These are phyloP conservation scores for Hymenoscyphus linearis DNA, from an alignment of 2,329 filamentous ascomycete species.

Conservation along the genomic window DNA sequence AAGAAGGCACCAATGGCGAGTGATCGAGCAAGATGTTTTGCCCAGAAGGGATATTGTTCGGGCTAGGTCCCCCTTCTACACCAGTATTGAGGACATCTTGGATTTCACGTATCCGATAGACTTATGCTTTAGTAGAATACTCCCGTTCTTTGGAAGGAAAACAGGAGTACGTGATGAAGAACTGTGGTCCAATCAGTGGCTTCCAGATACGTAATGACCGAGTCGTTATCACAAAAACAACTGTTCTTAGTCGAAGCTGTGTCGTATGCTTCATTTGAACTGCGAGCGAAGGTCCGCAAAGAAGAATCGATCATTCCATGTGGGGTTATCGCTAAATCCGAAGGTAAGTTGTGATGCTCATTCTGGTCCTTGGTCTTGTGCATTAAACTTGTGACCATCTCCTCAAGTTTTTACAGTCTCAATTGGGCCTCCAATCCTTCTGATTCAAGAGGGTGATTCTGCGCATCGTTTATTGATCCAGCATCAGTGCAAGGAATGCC, in stretches of 20 bases:
- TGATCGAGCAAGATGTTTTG: slow-evolving; percentile 7
- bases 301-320: neutral
- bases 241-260: neutral
- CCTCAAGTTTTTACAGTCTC: slow-evolving; percentile 12
- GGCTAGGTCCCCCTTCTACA: neutral
- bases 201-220: slow-evolving; percentile 45
- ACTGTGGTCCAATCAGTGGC: slow-evolving; percentile 55
- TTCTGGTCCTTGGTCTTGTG: neutral
- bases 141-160: slow-evolving; percentile 19
- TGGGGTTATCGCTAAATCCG: neutral
- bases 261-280: neutral
- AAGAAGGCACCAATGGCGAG: slow-evolving; percentile 15
- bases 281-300: neutral
- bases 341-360: neutral
- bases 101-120: slow-evolving; percentile 47
- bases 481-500: slow-evolving; percentile 7
- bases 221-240: slow-evolving; percentile 3
- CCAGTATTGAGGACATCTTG: slow-evolving; percentile 46
- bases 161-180: slow-evolving; percentile 45
- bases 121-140: neutral
- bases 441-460: neutral
- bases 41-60: neutral
- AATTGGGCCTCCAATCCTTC: slow-evolving; percentile 12
- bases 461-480: neutral
- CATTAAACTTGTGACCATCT: slow-evolving; percentile 12